Evolutionary conservation across 164 flowering plant species (phyloP).

Genomic region (Santalum album): DNA sequence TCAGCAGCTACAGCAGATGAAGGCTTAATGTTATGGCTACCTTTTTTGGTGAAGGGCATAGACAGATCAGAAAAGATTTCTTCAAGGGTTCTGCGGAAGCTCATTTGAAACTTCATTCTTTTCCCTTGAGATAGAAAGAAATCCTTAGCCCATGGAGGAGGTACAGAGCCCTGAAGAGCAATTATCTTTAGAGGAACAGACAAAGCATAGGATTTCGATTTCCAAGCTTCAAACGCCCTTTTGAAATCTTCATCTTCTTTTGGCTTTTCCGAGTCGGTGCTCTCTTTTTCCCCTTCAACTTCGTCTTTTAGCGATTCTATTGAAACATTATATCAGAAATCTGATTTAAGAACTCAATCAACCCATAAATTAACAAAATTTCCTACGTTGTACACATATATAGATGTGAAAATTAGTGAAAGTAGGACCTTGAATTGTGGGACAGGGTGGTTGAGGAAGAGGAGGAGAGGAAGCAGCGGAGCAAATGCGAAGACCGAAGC

Average conservation of each 20-base stretch:
- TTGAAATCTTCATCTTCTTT: conserved; percentile 37
- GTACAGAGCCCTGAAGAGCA: conserved; percentile 69
- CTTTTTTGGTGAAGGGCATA: conserved; percentile 24
- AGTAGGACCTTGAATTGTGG: background rate
- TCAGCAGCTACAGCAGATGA: conserved; percentile 70
- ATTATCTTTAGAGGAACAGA: conserved; percentile 71
- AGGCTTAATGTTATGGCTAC: conserved; percentile 14
- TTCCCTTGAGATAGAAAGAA: conserved; percentile 77
- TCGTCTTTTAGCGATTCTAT: conserved; percentile 8
- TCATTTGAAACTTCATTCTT: conserved; percentile 38
- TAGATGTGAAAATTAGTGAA: too few relatives aligned
- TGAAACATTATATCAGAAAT: conserved; percentile 2
- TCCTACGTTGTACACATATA: too few relatives aligned
- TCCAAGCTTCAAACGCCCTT: conserved; percentile 61
- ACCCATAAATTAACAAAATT: background rate
- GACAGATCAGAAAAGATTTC: conserved; percentile 58
- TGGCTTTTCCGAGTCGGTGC: conserved; percentile 15
- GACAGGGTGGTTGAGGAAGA: conserved; percentile 3
- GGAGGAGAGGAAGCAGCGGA: conserved; percentile 5
- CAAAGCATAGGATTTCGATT: conserved; percentile 65
- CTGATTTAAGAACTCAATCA: background rate
- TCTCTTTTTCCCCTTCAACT: conserved; percentile 9
- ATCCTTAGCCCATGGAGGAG: conserved; percentile 67
- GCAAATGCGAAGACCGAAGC: conserved; percentile 13
- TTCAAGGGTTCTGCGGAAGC: conserved; percentile 46